phyloP scores from a whole-genome alignment of 148 eudicot genomes.

The Agrostemma githago region DNA sequence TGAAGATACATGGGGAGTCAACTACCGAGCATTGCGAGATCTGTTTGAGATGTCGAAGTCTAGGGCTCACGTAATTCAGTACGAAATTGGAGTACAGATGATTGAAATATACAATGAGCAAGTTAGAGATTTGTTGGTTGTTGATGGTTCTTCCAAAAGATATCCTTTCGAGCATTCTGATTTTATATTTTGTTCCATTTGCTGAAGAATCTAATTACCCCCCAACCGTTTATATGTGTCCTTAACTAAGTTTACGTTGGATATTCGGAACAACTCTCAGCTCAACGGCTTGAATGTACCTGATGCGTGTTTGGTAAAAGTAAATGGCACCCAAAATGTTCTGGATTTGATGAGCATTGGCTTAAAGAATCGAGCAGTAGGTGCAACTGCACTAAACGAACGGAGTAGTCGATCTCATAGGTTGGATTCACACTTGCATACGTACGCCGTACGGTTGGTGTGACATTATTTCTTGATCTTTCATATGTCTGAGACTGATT shows the following conservation, averaged over 20 bases:
- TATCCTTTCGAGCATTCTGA: conserved; percentile 56
- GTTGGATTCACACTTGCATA: conserved; percentile 27
- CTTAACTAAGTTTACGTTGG: conserved; percentile 65
- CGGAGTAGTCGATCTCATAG: conserved; percentile 97
- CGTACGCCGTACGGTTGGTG: not conserved
- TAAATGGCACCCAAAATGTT: conserved; percentile 77
- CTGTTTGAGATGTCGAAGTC: conserved; percentile 68
- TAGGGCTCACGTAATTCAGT: conserved; percentile 55
- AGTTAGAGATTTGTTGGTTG: conserved; percentile 85
- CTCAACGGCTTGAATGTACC: conserved; percentile 93
- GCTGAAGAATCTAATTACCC: not conserved
- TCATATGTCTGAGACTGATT: not conserved
- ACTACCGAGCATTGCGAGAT: conserved; percentile 78
- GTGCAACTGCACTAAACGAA: conserved; percentile 94
- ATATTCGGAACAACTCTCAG: conserved; percentile 85
- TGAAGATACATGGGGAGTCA: conserved; percentile 92
- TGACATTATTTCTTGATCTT: no score
- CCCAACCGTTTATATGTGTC: conserved; percentile 14
- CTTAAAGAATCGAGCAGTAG: conserved; percentile 86
- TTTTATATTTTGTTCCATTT: not conserved
- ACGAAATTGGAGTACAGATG: conserved; percentile 93
- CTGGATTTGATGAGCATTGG: conserved; percentile 87
- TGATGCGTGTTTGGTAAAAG: conserved; percentile 80
- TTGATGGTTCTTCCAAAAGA: conserved; percentile 75
- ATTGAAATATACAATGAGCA: conserved; percentile 97